phyloP scores from a whole-genome alignment of 345 rosid species.

The Brassica incana region DNA sequence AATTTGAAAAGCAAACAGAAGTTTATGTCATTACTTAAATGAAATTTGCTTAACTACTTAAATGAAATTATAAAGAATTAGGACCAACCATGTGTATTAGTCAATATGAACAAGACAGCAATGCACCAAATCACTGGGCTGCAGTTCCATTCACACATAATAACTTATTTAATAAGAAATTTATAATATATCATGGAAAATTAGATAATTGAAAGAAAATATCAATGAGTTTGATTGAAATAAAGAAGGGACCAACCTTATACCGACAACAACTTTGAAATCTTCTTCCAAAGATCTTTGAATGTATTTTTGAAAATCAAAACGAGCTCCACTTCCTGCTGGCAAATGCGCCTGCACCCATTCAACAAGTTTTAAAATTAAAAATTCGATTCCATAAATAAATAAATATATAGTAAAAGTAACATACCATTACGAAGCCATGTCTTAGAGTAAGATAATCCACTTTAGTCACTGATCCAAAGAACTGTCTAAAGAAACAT shows the following conservation, averaged over 20 bases:
- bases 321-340: constrained; percentile 63
- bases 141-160: constrained; percentile 40
- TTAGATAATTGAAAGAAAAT: neutral
- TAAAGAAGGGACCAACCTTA: constrained; percentile 47
- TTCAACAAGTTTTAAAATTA: neutral
- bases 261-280: constrained; percentile 85
- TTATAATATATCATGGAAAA: neutral
- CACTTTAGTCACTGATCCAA: constrained; percentile 77
- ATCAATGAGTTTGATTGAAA: neutral
- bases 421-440: constrained; percentile 78
- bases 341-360: constrained; percentile 83
- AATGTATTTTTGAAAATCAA: constrained; percentile 83
- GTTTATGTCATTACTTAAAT: neutral
- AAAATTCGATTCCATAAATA: neutral
- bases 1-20: neutral
- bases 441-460: constrained; percentile 87
- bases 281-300: constrained; percentile 88
- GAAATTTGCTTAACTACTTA: neutral
- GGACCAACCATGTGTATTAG: constrained; percentile 74
- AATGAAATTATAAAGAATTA: constrained; percentile 5
- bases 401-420: neutral
- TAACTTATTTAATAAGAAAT: constrained; percentile 1
- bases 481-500: constrained; percentile 93
- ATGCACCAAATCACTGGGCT: constrained; percentile 78
- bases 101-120: constrained; percentile 64